These are phyloP conservation scores for Anacardium occidentale DNA, from an alignment of 345 rosid genomes.

Conservation along the genomic window DNA sequence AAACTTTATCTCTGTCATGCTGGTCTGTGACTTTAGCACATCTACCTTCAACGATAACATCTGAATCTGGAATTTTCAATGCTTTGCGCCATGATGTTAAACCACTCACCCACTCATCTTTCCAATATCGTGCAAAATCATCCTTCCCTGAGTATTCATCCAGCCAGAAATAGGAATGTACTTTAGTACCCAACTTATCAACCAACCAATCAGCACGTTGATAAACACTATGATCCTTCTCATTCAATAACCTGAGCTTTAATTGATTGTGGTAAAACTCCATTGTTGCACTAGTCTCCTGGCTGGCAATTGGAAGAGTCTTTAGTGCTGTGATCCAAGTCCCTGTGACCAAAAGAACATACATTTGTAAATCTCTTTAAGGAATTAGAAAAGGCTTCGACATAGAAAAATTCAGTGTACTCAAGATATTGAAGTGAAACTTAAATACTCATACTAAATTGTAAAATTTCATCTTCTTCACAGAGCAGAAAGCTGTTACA, in stretches of 20 bases:
- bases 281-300: slow-evolving; percentile 82
- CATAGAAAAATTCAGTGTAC: neutral
- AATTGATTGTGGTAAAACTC: slow-evolving; percentile 87
- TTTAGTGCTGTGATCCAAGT: slow-evolving; percentile 58
- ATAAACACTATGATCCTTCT: slow-evolving; percentile 58
- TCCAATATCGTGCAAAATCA: slow-evolving; percentile 71
- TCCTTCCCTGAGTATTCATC: slow-evolving; percentile 86
- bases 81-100: slow-evolving; percentile 85
- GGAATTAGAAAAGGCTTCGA: neutral
- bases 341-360: slow-evolving; percentile 39
- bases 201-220: slow-evolving; percentile 94
- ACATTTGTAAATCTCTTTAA: neutral
- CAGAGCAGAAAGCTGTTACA: neutral
- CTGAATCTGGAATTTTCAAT: slow-evolving; percentile 61
- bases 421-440: neutral
- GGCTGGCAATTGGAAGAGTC: slow-evolving; percentile 79
- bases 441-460: neutral
- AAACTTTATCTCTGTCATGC: slow-evolving; percentile 44
- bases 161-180: slow-evolving; percentile 94
- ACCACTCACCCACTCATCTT: slow-evolving; percentile 88
- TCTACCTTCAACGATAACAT: slow-evolving; percentile 54
- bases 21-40: slow-evolving; percentile 60
- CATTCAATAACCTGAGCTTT: slow-evolving; percentile 73
- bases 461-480: slow-evolving; percentile 1
- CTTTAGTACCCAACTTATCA: slow-evolving; percentile 85